A percentile compares a stretch with the other conserved stretches of the same genome.
Evolutionary conservation across 768 basidiomycete species (phyloP).

Genomic region (Podaxis carcinomalis): DNA sequence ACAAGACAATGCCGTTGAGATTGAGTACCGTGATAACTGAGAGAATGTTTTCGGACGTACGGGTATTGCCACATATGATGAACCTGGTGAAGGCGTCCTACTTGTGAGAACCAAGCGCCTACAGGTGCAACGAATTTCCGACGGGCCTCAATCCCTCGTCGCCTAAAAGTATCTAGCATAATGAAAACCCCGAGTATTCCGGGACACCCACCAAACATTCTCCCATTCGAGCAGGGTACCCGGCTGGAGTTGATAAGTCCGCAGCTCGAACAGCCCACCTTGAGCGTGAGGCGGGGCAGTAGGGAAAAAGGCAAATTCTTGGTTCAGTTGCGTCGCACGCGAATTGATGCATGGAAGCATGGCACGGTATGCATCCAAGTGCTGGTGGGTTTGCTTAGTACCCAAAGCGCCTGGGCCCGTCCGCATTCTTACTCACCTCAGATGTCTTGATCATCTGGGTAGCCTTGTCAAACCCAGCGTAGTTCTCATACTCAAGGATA

Average conservation of each 20-base stretch:
- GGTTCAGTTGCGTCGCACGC: constrained; percentile 74
- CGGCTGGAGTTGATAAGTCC: constrained; percentile 83
- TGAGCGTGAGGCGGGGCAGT: constrained; percentile 81
- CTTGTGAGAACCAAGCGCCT: constrained; percentile 90
- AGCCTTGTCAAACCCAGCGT: constrained; percentile 82
- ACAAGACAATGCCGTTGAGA: constrained; percentile 11
- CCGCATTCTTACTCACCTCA: constrained; percentile 41
- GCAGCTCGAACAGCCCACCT: constrained; percentile 92
- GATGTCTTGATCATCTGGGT: constrained; percentile 58
- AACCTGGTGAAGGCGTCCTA: constrained; percentile 81
- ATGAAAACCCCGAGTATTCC: constrained; percentile 5
- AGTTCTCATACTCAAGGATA: constrained; percentile 93
- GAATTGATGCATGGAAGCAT: constrained; percentile 76
- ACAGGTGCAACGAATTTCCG: constrained; percentile 81
- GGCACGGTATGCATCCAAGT: constrained; percentile 60
- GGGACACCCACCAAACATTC: constrained; percentile 66
- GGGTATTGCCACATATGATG: constrained; percentile 98
- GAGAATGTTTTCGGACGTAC: constrained; percentile 38
- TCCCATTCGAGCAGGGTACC: constrained; percentile 96
- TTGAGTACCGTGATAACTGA: neutral
- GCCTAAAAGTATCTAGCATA: constrained; percentile 42
- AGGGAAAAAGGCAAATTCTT: constrained; percentile 95
- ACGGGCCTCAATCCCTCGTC: constrained; percentile 91
- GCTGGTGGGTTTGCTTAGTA: constrained; percentile 33
- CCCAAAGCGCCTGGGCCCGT: neutral